A percentile compares a stretch with the other conserved stretches of the same genome.
Conservation (phyloP, 371 early-diverging fungal genomes). For the Blastocladiella emersonii region DNA sequence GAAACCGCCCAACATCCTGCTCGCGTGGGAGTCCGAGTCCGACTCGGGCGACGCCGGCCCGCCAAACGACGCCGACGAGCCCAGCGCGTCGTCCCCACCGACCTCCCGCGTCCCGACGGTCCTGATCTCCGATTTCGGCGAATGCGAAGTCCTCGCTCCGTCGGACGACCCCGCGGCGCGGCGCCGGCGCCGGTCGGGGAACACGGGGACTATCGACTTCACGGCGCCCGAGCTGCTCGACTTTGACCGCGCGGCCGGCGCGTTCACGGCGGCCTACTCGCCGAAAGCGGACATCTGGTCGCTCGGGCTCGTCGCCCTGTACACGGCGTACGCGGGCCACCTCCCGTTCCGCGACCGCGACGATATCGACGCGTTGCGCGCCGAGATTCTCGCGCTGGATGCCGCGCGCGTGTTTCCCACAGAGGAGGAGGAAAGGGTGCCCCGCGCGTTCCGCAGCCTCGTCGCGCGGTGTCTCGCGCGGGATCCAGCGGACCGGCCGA, state of each 20-base stretch:
- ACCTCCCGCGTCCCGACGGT: constrained; percentile 46
- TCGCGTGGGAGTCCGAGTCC: constrained; percentile 14
- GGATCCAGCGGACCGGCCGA: constrained; percentile 13
- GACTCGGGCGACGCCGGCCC: constrained; percentile 38
- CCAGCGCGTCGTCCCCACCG: not conserved
- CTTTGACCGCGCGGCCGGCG: constrained; percentile 39
- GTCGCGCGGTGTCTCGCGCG: constrained; percentile 12
- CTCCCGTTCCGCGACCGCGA: constrained; percentile 74
- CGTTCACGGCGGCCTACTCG: constrained; percentile 56
- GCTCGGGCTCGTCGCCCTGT: constrained; percentile 72
- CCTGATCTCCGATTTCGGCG: constrained; percentile 89
- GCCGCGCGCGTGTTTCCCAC: constrained; percentile 9
- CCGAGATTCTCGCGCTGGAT: constrained; percentile 56
- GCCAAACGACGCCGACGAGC: constrained; percentile 8
- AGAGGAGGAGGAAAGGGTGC: constrained; percentile 14
- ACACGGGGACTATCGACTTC: constrained; percentile 90
- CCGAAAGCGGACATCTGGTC: constrained; percentile 88
- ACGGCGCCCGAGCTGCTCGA: constrained; percentile 72
- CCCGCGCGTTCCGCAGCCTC: constrained; percentile 11
- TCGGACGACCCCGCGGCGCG: constrained; percentile 16
- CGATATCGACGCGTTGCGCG: constrained; percentile 65
- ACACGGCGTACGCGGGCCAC: constrained; percentile 67
- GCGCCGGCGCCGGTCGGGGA: constrained; percentile 63
- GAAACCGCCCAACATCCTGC: constrained; percentile 79
- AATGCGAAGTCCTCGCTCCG: constrained; percentile 70